A percentile compares a stretch with the other conserved stretches of the same genome.
These are phyloP conservation scores for Discostella pseudostelligera DNA, from an alignment of 108 stramenopile genomes.

Conservation along the genomic window DNA sequence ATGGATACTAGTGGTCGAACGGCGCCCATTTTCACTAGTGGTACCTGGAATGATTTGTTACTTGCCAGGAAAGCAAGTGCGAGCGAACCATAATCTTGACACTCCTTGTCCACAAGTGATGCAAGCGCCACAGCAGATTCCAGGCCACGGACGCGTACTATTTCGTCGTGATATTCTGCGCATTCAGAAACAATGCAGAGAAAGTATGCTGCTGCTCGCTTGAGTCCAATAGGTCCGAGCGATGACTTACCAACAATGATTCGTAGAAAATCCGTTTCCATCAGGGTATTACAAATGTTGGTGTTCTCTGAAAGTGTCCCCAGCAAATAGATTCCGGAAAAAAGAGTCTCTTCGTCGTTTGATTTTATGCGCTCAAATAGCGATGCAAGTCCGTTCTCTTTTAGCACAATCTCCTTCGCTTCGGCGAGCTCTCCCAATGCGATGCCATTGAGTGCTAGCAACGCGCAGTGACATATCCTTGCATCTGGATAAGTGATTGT, in stretches of 20 bases:
- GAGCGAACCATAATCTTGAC: conserved; percentile 80
- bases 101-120: conserved; percentile 74
- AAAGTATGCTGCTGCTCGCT: conserved; percentile 72
- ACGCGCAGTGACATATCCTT: conserved; percentile 64
- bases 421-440: conserved; percentile 49
- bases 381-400: conserved; percentile 60
- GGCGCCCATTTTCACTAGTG: conserved; percentile 65
- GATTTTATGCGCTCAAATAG: conserved; percentile 49
- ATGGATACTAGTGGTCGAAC: conserved; percentile 79
- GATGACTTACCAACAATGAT: conserved; percentile 46
- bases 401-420: conserved; percentile 55
- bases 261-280: conserved; percentile 57
- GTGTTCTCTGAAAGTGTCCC: conserved; percentile 67
- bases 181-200: conserved; percentile 64
- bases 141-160: conserved; percentile 54
- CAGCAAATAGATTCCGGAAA: conserved; percentile 62
- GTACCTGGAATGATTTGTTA: conserved; percentile 72
- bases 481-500: conserved; percentile 68
- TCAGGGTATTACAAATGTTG: conserved; percentile 53
- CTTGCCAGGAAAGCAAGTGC: conserved; percentile 71
- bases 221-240: conserved; percentile 64
- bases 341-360: conserved; percentile 58
- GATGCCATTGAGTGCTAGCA: conserved; percentile 67
- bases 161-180: conserved; percentile 62
- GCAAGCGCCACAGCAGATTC: conserved; percentile 62